These are phyloP conservation scores for Mrakia hoshinonis DNA, from an alignment of 768 basidiomycete genomes.

Conservation along the genomic window DNA sequence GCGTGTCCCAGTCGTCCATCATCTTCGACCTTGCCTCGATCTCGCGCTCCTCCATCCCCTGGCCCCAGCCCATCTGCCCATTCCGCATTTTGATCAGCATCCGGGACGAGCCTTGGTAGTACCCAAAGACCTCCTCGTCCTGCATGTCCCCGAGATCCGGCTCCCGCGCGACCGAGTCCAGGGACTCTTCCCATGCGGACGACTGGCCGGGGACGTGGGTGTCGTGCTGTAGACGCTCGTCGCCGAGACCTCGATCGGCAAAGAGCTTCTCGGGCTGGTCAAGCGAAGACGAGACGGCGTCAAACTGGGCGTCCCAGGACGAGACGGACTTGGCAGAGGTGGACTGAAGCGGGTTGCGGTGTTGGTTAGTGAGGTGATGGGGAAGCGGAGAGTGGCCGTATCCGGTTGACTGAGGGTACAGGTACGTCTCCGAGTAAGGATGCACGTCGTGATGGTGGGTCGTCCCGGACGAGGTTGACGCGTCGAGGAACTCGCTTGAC, in stretches of 20 bases:
- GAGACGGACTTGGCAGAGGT: not conserved
- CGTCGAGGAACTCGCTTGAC: not conserved
- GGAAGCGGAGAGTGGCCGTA: not conserved
- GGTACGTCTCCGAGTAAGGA: not conserved
- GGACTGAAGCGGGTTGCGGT: not conserved
- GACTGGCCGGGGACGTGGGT: slow-evolving; percentile 32
- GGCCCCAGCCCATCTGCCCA: not conserved
- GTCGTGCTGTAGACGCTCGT: not conserved
- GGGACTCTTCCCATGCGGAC: slow-evolving; percentile 33
- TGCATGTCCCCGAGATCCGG: slow-evolving; percentile 33
- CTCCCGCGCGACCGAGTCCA: not conserved
- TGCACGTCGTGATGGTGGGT: not conserved
- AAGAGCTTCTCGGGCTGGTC: not conserved
- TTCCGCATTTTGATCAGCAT: not conserved
- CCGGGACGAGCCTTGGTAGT: slow-evolving; percentile 10
- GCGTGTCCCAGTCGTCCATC: slow-evolving; percentile 70
- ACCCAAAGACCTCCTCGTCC: slow-evolving; percentile 29
- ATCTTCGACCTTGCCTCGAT: slow-evolving; percentile 54
- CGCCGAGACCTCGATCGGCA: not conserved
- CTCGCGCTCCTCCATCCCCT: not conserved
- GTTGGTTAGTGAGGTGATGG: not conserved
- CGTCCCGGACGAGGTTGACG: not conserved
- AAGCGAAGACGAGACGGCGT: not conserved
- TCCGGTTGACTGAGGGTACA: not conserved
- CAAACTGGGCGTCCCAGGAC: slow-evolving; percentile 20